phyloP scores from a whole-genome alignment of 2,329 filamentous ascomycete species.

The Aspergillus novoparasiticus region DNA sequence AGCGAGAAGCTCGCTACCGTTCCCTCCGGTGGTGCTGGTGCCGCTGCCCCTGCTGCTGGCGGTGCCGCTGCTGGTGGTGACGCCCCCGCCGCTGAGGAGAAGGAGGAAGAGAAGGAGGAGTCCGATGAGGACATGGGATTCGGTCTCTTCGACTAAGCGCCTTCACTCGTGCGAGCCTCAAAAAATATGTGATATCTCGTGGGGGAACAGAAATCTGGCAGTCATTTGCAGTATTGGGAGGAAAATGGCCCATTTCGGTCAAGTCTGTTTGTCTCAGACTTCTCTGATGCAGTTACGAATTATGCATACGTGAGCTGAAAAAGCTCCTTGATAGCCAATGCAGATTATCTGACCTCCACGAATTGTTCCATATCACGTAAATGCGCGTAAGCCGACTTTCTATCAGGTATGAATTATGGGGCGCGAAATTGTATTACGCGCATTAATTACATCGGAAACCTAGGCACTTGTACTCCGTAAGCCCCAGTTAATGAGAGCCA shows the following conservation, averaged over 20 bases:
- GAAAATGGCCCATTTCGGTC: conserved; percentile 29
- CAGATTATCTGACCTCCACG: conserved; percentile 37
- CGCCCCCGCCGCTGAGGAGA: conserved; percentile 67
- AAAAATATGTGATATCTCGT: conserved; percentile 61
- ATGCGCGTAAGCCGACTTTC: not conserved
- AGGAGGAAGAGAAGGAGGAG: conserved; percentile 76
- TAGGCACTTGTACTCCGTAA: not conserved
- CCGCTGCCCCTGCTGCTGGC: conserved; percentile 45
- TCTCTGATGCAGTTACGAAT: conserved; percentile 42
- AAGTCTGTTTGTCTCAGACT: conserved; percentile 34
- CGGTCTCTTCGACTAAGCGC: conserved; percentile 67
- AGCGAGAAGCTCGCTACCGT: conserved; percentile 95
- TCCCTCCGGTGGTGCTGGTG: conserved; percentile 79
- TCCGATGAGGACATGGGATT: conserved; percentile 75
- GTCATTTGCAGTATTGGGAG: conserved; percentile 34
- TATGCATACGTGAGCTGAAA: conserved; percentile 35
- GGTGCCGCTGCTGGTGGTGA: conserved; percentile 68
- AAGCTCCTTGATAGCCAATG: conserved; percentile 37
- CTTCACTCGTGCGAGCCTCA: conserved; percentile 28
- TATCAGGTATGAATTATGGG: not conserved
- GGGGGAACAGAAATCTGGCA: conserved; percentile 57
- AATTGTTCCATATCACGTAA: conserved; percentile 18
- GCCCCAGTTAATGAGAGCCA: not conserved
- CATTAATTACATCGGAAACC: not conserved
- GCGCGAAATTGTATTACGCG: not conserved